A percentile compares a stretch with the other conserved stretches of the same genome.
Conservation (phyloP, 768 basidiomycete genomes). For the Tulasnella calospora region DNA sequence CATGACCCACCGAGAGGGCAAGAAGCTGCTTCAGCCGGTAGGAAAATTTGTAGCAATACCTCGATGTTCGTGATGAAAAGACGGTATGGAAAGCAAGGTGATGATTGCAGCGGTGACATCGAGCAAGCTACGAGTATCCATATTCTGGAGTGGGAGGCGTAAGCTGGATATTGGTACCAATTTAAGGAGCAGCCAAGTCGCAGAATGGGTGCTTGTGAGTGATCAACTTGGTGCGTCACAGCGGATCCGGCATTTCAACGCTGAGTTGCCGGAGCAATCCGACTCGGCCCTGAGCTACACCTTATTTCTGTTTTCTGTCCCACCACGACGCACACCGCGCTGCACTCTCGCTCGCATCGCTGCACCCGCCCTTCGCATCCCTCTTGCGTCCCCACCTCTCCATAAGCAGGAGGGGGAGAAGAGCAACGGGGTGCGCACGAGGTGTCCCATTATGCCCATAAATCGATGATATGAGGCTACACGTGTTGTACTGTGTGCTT, state of each 20-base stretch:
- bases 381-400: neutral
- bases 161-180: too few relatives aligned
- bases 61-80: too few relatives aligned
- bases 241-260: neutral
- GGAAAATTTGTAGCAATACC: too few relatives aligned
- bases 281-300: neutral
- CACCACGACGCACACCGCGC: neutral
- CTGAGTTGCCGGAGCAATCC: neutral
- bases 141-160: too few relatives aligned
- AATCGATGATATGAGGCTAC: neutral
- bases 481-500: neutral
- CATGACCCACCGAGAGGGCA: too few relatives aligned
- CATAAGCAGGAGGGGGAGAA: neutral
- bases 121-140: too few relatives aligned
- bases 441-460: neutral
- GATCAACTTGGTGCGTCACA: neutral
- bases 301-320: too few relatives aligned
- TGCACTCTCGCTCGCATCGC: neutral
- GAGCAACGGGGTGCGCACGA: neutral
- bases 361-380: neutral
- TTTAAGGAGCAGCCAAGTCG: too few relatives aligned
- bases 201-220: neutral
- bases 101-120: too few relatives aligned
- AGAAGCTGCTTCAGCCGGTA: too few relatives aligned
- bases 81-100: too few relatives aligned